Evolutionary conservation across 2,329 filamentous ascomycete species (phyloP), one percentile per base, ranked within the genome.

Genomic region (Penicillium sp.): DNA sequence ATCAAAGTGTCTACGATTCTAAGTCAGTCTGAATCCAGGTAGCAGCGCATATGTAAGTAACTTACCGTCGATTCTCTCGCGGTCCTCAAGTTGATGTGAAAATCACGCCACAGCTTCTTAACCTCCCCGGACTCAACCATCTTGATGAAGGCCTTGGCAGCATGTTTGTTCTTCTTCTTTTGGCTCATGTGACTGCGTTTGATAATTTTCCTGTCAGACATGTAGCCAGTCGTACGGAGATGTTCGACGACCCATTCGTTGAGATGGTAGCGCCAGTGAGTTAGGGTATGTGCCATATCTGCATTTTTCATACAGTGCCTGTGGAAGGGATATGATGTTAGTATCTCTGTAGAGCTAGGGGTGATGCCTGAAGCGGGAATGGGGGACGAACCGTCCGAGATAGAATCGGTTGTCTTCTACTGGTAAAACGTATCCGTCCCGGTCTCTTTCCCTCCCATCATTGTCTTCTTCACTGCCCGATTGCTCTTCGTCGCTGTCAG

Each of bases 181-280:
- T 83, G 79, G 65, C 83, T 88, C 85, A 87, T 85, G 60, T 79
- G 81, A 61, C 88, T 87, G 8, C 90, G 82, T 71, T 87, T 81
- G 1, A 87, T 79, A 35, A 92, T 78, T 69, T 87, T 84, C 11
- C 83, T 77, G 1, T 86, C 77, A 0, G 79, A 79, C 65, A 90
- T 81, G 65, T 89, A 83, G 0, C 86, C 87, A 62, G 88, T 82
- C 1, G 75, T 75, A 26, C 82, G 76, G 0, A 95, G 84, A 57
- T 85, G 86, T 30, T 84, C 82, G 26, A 90, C 81, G 0, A 93
- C 88, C 84, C 86, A 91, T 66, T 89, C 84, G 70, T 91, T 89
- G n/a, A 94, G 85, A 50, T 88, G 85, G 63, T 85, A 86, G 60
- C 89, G 89, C 91, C 91, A 93, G 76, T 95, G 91, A 5, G 87